Base-by-base conservation (phyloP, 2,329 filamentous ascomycete species). In the Ciborinia camelliae region DNA sequence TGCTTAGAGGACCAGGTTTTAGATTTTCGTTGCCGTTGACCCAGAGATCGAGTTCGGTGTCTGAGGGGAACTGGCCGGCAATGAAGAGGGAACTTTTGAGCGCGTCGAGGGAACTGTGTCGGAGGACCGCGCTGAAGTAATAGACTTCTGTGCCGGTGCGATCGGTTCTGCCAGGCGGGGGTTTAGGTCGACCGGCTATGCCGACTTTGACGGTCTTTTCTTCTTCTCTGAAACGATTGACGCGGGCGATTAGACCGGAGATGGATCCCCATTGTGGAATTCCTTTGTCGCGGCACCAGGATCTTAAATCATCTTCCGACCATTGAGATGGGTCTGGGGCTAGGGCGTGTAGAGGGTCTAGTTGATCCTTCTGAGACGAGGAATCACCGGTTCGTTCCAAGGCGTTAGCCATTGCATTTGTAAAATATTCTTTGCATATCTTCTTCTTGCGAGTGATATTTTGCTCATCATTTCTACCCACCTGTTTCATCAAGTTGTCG, bases 81-180 rank as follows among this genome's bases (percentile, higher is more conserved):
- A 59, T 59, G 6, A 65, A 66, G 1, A 70, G 65, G 3, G 62
- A 45, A 9, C 54, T 58, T 45, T 68, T 68, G 48, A 68, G 61
- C 15, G 62, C 61, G 12, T 55, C 28, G 14, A 68, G 64, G 14
- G 52, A 59, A 20, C 62, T 70, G 3, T 28, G 32, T 1, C 41
- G 12, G 7, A 65, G 62, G 7, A 51, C 47, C 8, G 58, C 63
- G 35, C 63, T 61, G 32, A 65, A 68, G 32, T 30, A 35, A 53
- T 68, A 70, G 14, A 28, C 58, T 37, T 68, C 67, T 45, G 64
- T 32, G 4, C 64, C 65, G 23, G 50, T 48, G 7, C 32, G n/a
- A 30, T 55, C 47, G 18, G 54, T 43, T 53, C n/a, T 61, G 52
- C n/a, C 51, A 28, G 35, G 5, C 20, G 43, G 57, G 45, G 52